Base-by-base conservation (phyloP, 164 flowering plant species). In the Malania oleifera region DNA sequence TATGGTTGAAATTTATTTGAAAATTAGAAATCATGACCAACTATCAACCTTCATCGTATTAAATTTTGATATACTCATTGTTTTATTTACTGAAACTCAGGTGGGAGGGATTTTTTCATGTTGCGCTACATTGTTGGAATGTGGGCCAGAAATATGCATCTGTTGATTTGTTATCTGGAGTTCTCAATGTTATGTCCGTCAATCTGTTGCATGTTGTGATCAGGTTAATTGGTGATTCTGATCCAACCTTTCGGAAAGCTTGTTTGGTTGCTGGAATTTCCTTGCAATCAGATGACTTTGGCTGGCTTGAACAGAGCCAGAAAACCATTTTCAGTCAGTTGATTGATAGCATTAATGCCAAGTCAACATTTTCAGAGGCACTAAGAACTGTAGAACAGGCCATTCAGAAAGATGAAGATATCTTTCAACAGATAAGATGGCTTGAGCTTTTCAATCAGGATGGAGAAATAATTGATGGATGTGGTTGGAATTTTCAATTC, bases 51-150 rank as follows among this genome's bases (percentile, higher is more conserved):
- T 11, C 13, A 23, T 9, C 5, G 20, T 22, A 1, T 47, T 28
- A 17, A 15, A 15, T 62, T 55, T 41, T 44, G 18, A 22, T 31
- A 29, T 26, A 2, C 34, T 38, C 31, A 17, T 11, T 40, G 44
- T 40, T 11, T 8, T 40, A 15, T 11, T 14, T 67, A 13, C 20
- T 49, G 44, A 17, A 44, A 17, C 20, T 48, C 80, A 86, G 95
- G 77, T 86, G 95, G 90, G 90, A 80, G 64, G 95, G 95, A 22
- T 84, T 84, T 58, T 66, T 65, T 54, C 90, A 84, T 69, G 70
- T 74, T 63, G 85, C 95, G n/a, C 80, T 86, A 20, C 62, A 67
- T 68, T 55, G 57, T 60, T 84, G 90, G 95, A 52, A 58, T 62
- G 66, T 53, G 23, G 78, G 58, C 55, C 65, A 61, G 60, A 70